Percentiles rank a stretch among this genome's conserved stretches.
phyloP scores from a whole-genome alignment of 495 filamentous ascomycete genomes.

The Aspergillus nanangensis region DNA sequence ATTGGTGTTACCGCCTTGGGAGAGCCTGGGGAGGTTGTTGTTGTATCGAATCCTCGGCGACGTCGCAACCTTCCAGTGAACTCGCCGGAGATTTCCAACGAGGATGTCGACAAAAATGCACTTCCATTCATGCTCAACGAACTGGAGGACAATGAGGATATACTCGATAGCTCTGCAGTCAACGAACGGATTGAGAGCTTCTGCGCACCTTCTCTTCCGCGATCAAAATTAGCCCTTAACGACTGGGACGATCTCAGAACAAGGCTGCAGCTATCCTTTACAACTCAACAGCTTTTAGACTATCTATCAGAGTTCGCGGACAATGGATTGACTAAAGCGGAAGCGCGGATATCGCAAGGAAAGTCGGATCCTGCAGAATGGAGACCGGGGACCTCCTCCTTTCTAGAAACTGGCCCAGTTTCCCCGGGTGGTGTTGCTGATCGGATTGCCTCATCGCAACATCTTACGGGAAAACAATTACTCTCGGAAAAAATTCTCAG shows the following conservation, averaged over 20 bases:
- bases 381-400: conserved; percentile 28
- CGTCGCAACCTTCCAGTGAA: conserved; percentile 6
- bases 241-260: conserved; percentile 27
- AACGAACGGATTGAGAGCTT: conserved; percentile 22
- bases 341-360: background rate
- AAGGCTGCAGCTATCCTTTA: conserved; percentile 29
- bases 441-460: conserved; percentile 12
- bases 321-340: background rate
- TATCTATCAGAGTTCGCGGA: conserved; percentile 17
- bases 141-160: conserved; percentile 17
- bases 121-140: conserved; percentile 27
- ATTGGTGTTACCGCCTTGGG: conserved; percentile 36
- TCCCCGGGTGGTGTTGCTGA: conserved; percentile 4
- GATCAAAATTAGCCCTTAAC: conserved; percentile 16
- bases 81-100: background rate
- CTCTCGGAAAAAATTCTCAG: conserved; percentile 37
- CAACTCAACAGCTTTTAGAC: conserved; percentile 25
- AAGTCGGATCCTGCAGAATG: conserved; percentile 11
- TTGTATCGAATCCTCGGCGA: conserved; percentile 21
- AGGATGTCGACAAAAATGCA: conserved; percentile 3
- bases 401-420: conserved; percentile 11
- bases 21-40: conserved; percentile 37
- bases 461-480: conserved; percentile 25
- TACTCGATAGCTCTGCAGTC: conserved; percentile 5
- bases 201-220: conserved; percentile 11